phyloP scores from a whole-genome alignment of 2,329 filamentous ascomycete species.

The Fusarium torreyae region DNA sequence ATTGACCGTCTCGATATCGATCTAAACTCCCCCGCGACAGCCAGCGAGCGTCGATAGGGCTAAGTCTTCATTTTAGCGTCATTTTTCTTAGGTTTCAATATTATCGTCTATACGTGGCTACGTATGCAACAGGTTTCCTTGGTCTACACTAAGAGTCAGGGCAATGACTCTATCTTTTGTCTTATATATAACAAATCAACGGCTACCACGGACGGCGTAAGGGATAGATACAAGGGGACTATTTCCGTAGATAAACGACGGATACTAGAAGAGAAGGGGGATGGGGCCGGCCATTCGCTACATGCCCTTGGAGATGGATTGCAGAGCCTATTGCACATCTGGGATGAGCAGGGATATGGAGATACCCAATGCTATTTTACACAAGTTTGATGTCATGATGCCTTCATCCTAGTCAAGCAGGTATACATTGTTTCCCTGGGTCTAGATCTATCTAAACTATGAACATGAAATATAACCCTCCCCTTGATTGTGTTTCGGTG shows the following conservation, averaged over 20 bases:
- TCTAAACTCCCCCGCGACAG: constrained; percentile 43
- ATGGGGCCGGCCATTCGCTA: neutral
- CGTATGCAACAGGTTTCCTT: constrained; percentile 27
- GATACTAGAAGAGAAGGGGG: constrained; percentile 5
- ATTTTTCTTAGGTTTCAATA: constrained; percentile 32
- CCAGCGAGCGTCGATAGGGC: constrained; percentile 36
- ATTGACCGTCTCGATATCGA: constrained; percentile 57
- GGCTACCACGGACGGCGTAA: constrained; percentile 18
- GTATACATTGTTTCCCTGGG: too few species aligned
- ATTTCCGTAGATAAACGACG: constrained; percentile 2
- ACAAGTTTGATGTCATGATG: constrained; percentile 12
- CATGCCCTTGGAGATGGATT: constrained; percentile 15
- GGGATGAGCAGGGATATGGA: constrained; percentile 25
- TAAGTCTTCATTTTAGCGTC: constrained; percentile 33
- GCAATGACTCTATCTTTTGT: constrained; percentile 32
- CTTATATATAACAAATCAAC: constrained; percentile 39
- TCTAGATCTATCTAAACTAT: too few species aligned
- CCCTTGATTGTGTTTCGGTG: too few species aligned
- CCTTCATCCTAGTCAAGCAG: neutral
- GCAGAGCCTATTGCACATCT: constrained; percentile 20
- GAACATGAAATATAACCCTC: too few species aligned
- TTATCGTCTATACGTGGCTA: constrained; percentile 34
- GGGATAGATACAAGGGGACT: constrained; percentile 25
- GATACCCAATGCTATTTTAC: constrained; percentile 46
- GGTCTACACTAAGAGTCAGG: constrained; percentile 21